Percentiles rank a stretch among this genome's conserved stretches.
Conservation (phyloP, 139 green algal species). For the Closterium sp. region DNA sequence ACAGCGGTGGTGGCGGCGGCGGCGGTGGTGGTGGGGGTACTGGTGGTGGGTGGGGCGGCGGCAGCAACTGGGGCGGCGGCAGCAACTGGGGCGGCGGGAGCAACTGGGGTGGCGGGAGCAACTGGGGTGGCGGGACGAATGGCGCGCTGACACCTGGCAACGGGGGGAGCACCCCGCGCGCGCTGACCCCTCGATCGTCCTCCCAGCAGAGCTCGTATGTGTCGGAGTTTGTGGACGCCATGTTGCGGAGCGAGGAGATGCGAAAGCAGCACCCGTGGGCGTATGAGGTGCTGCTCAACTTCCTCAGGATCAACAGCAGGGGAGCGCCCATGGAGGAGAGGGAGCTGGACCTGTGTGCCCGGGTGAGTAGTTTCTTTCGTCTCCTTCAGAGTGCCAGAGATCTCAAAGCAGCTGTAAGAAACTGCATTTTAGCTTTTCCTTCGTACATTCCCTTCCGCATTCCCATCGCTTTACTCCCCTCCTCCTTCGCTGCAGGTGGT, state of each 20-base stretch:
- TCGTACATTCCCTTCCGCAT: too few relatives aligned
- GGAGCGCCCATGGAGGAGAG: not conserved
- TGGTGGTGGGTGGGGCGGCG: not conserved
- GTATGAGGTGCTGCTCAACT: not conserved
- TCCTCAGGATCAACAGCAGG: not conserved
- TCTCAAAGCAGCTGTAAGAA: too few relatives aligned
- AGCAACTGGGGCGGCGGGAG: not conserved
- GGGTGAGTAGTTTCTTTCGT: not conserved
- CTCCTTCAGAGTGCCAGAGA: too few relatives aligned
- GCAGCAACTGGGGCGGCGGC: not conserved
- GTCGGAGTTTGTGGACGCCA: not conserved
- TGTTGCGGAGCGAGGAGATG: slow-evolving; percentile 4
- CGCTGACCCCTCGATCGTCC: not conserved
- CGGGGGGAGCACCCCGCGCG: not conserved
- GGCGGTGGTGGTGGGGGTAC: not conserved
- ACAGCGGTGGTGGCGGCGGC: not conserved
- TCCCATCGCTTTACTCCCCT: not conserved
- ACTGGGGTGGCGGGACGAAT: not conserved
- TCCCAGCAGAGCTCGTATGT: not conserved
- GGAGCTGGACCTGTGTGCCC: not conserved
- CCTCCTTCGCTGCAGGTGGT: not conserved
- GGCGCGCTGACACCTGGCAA: not conserved
- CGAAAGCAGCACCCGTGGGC: not conserved
- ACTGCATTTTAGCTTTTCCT: too few relatives aligned
- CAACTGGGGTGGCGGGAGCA: not conserved